Percentiles rank a stretch among this genome's conserved stretches.
Conservation (phyloP, 2,329 filamentous ascomycete species). For the Graphilbum fragrans region DNA sequence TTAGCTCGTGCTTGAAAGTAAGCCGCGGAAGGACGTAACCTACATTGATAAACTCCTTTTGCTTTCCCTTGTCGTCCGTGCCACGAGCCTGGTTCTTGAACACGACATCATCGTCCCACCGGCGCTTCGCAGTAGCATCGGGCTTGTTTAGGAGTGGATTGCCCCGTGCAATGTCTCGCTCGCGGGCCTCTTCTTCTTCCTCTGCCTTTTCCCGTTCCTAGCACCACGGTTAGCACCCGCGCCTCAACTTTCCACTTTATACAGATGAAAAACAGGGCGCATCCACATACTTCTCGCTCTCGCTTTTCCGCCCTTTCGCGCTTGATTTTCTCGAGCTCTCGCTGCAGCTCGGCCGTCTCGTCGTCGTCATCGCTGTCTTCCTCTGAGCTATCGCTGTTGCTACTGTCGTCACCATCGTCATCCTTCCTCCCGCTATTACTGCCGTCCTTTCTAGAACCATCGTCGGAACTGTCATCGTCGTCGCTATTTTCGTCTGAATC, state of each 20-base stretch:
- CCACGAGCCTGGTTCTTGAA: constrained; percentile 98
- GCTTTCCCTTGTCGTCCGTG: constrained; percentile 77
- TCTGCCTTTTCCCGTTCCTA: constrained; percentile 70
- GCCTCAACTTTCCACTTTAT: too few species aligned
- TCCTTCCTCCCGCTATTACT: constrained; percentile 58
- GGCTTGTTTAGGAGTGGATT: constrained; percentile 84
- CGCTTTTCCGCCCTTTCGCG: constrained; percentile 71
- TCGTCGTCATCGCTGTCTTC: constrained; percentile 62
- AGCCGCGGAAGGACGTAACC: constrained; percentile 19
- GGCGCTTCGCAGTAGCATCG: constrained; percentile 81
- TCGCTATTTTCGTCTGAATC: constrained; percentile 57
- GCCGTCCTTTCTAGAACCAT: constrained; percentile 51
- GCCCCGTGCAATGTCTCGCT: constrained; percentile 79
- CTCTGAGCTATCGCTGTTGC: constrained; percentile 55
- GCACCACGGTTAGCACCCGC: not conserved
- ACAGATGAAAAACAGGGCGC: not conserved
- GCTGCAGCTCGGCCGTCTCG: constrained; percentile 77
- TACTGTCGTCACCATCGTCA: constrained; percentile 48
- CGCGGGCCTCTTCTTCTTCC: constrained; percentile 69
- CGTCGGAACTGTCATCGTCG: constrained; percentile 52
- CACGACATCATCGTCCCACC: constrained; percentile 98
- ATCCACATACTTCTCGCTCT: constrained; percentile 48
- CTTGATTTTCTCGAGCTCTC: constrained; percentile 90
- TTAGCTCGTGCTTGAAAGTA: not conserved
- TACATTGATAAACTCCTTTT: constrained; percentile 94